phyloP scores from a whole-genome alignment of 148 eudicot species.

The Diospyros lotus region DNA sequence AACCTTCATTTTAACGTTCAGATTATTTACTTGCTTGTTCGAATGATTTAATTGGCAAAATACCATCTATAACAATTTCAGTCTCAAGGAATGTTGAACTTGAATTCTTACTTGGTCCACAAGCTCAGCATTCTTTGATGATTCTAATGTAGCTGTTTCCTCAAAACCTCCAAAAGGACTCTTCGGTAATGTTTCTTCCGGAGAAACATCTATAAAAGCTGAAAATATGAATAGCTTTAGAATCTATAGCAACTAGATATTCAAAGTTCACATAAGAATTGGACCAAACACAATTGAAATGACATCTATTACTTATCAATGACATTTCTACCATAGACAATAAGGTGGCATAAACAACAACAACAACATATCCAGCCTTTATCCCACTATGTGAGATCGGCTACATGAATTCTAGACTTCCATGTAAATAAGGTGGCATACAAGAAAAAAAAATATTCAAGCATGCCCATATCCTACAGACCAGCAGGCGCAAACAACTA shows the following conservation, averaged over 20 bases:
- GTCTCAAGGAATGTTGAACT: constrained; percentile 5
- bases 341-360: no score
- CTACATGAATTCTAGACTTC: no score
- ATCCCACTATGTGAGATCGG: no score
- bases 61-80: background rate
- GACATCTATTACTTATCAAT: background rate
- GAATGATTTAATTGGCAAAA: constrained; percentile 1
- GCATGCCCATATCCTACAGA: background rate
- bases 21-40: background rate
- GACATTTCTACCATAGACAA: background rate
- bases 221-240: constrained; percentile 22
- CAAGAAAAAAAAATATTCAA: background rate
- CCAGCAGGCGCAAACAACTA: background rate
- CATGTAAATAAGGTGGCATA: background rate
- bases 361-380: no score
- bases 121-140: constrained; percentile 36
- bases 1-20: constrained; percentile 31
- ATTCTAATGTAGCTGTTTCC: constrained; percentile 33
- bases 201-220: constrained; percentile 93
- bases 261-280: background rate
- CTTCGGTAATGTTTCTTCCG: constrained; percentile 66
- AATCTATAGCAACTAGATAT: background rate
- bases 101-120: constrained; percentile 41
- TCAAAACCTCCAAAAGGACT: constrained; percentile 61
- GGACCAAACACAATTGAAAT: background rate